phyloP scores from a whole-genome alignment of 768 basidiomycete species.

The Suillus sp. region DNA sequence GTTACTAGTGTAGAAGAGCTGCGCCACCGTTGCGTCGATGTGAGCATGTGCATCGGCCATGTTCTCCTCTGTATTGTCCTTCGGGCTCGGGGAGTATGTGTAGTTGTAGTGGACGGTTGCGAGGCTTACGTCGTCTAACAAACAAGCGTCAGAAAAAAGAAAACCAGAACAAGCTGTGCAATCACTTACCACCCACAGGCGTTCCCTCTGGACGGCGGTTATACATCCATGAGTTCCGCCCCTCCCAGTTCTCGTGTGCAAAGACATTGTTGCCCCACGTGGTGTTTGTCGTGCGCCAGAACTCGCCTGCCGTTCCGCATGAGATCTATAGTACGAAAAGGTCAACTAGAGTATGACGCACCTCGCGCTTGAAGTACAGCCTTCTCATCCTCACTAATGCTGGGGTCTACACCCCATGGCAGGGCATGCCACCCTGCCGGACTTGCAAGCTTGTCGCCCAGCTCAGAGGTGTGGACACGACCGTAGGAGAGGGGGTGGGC shows the following conservation, averaged over 20 bases:
- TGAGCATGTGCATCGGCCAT: slow-evolving; percentile 75
- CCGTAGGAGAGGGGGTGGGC: slow-evolving; percentile 25
- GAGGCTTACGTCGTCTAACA: slow-evolving; percentile 1
- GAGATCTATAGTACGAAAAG: slow-evolving; percentile 16
- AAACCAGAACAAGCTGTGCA: background rate
- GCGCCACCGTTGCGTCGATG: slow-evolving; percentile 84
- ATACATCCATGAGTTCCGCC: slow-evolving; percentile 59
- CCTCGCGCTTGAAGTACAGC: background rate
- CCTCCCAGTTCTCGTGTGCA: slow-evolving; percentile 93
- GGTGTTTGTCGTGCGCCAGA: slow-evolving; percentile 69
- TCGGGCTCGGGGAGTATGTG: slow-evolving; percentile 68
- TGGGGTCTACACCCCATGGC: slow-evolving; percentile 71
- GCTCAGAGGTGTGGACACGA: slow-evolving; percentile 52
- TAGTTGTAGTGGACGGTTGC: slow-evolving; percentile 56
- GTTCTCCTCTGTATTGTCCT: slow-evolving; percentile 52
- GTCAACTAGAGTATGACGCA: background rate
- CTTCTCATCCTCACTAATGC: slow-evolving; percentile 21
- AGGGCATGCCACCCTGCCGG: slow-evolving; percentile 93
- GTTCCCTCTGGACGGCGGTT: slow-evolving; percentile 79
- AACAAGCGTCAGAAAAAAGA: background rate
- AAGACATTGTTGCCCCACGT: slow-evolving; percentile 93
- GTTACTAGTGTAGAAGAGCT: slow-evolving; percentile 88
- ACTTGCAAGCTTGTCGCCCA: slow-evolving; percentile 75
- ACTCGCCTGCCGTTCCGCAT: slow-evolving; percentile 29
- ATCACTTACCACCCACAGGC: background rate